Evolutionary conservation across 306 rosid genomes (phyloP), one percentile per base, ranked within the genome.

Genomic region (Gastrolobium bilobum): DNA sequence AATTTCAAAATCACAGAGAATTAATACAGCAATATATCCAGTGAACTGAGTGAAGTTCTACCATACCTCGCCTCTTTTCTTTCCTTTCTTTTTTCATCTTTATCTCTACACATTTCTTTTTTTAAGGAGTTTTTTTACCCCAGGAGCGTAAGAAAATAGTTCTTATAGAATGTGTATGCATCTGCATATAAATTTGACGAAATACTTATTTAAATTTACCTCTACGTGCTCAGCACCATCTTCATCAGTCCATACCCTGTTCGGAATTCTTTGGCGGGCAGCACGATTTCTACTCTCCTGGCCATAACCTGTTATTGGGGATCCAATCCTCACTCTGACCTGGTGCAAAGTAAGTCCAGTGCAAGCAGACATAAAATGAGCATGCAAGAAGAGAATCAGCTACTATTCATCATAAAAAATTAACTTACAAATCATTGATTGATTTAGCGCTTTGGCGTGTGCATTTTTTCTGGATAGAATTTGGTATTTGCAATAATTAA

Each of bases 211-310:
- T 5, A 71, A 50, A n/a, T 26, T 39, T 78, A 95, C 99, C 99
- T 96, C 96, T 34, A 96, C 93, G 59, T 90, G 98, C 87, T 96
- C 98, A 6, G 73, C 88, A 15, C 98, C 97, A 4, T 88, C 97
- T 86, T 96, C 99, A 68, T 96, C 99, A 2, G 91, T 90, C 99
- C 99, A 91, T 48, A 86, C 69, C 80, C 92, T 91, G 62, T 88
- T 81, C 53, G 96, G 92, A 71, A 96, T 91, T 50, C 99, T 94
- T 87, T 96, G 99, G 53, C 98, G 98, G 87, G 99, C 98, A 78
- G 99, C 99, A 44, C 99, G 99, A 46, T 96, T 96, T 87, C 94
- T 93, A 79, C 91, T 90, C 85, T 96, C 99, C 82, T 93, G 98
- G 73, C 99, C 99, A 77, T 96, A 96, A 50, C 99, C 99, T 66